These are phyloP conservation scores for Globisporangium takayamanum DNA, from an alignment of 352 stramenopile genomes.

Conservation along the genomic window DNA sequence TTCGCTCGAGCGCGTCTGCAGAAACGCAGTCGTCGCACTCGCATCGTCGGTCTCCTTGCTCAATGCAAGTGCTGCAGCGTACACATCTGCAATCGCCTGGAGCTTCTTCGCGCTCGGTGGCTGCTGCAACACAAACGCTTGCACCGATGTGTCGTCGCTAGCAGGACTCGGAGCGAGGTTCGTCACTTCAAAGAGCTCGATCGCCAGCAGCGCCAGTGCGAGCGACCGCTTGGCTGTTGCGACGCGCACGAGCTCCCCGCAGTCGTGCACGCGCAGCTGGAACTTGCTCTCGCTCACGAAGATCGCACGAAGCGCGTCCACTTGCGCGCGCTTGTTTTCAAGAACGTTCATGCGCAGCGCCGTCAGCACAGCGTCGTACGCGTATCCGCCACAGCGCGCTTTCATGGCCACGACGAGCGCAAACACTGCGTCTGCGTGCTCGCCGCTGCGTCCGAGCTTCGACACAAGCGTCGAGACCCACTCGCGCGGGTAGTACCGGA, in stretches of 20 bases:
- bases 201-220: slow-evolving; percentile 15
- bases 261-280: slow-evolving; percentile 17
- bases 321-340: slow-evolving; percentile 3
- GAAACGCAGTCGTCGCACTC: background rate
- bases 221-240: slow-evolving; percentile 14
- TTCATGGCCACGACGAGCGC: slow-evolving; percentile 18
- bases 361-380: slow-evolving; percentile 22
- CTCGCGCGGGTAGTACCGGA: slow-evolving; percentile 17
- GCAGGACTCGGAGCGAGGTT: slow-evolving; percentile 1
- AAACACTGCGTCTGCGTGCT: slow-evolving; percentile 9
- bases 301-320: slow-evolving; percentile 12
- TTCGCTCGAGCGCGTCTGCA: slow-evolving; percentile 1
- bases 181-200: slow-evolving; percentile 21
- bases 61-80: slow-evolving; percentile 17
- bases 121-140: slow-evolving; percentile 10
- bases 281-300: slow-evolving; percentile 15
- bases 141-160: slow-evolving; percentile 1
- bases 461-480: slow-evolving; percentile 21
- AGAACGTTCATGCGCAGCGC: slow-evolving; percentile 16
- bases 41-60: slow-evolving; percentile 9
- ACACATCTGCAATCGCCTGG: slow-evolving; percentile 17
- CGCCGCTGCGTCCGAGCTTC: slow-evolving; percentile 13
- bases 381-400: slow-evolving; percentile 15
- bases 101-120: slow-evolving; percentile 10
- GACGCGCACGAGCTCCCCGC: slow-evolving; percentile 21